Evolutionary conservation across 768 basidiomycete genomes (phyloP).

Genomic region (Obba rivulosa): DNA sequence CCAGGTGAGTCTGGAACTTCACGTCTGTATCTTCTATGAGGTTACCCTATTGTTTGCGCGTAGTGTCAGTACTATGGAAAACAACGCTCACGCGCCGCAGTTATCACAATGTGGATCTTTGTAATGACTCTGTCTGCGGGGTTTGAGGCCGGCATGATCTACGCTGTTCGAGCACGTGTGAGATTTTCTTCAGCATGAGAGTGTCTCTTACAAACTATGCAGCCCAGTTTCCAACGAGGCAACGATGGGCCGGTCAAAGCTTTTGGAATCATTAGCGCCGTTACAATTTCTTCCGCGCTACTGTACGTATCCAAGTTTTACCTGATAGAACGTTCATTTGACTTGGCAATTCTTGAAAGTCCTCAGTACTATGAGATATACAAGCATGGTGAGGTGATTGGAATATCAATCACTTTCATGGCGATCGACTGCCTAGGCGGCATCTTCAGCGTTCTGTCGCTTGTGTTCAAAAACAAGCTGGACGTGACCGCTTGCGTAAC

Average conservation of each 20-base stretch:
- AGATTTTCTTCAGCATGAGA: not conserved
- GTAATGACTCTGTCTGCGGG: constrained; percentile 44
- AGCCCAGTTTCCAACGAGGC: constrained; percentile 34
- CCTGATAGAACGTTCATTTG: too few species aligned
- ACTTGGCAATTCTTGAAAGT: constrained; percentile 10
- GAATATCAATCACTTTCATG: constrained; percentile 69
- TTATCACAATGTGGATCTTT: constrained; percentile 31
- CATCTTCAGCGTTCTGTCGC: constrained; percentile 62
- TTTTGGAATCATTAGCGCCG: constrained; percentile 58
- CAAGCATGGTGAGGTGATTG: constrained; percentile 53
- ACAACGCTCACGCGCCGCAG: constrained; percentile 29
- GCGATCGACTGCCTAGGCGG: constrained; percentile 64
- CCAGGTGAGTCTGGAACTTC: constrained; percentile 38
- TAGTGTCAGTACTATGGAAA: constrained; percentile 67
- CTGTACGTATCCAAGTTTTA: constrained; percentile 26
- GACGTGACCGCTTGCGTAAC: constrained; percentile 58
- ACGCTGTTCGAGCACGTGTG: constrained; percentile 46
- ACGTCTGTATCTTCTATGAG: not conserved
- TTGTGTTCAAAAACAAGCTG: constrained; percentile 58
- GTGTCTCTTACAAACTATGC: not conserved
- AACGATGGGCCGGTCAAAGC: constrained; percentile 38
- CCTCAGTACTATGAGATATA: constrained; percentile 80
- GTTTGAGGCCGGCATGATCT: constrained; percentile 56
- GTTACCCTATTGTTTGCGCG: not conserved
- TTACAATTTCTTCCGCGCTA: constrained; percentile 47